Percentiles rank a stretch among this genome's conserved stretches.
These are phyloP conservation scores for Psilocybe tampanensis DNA, from an alignment of 768 basidiomycete species.

Conservation along the genomic window DNA sequence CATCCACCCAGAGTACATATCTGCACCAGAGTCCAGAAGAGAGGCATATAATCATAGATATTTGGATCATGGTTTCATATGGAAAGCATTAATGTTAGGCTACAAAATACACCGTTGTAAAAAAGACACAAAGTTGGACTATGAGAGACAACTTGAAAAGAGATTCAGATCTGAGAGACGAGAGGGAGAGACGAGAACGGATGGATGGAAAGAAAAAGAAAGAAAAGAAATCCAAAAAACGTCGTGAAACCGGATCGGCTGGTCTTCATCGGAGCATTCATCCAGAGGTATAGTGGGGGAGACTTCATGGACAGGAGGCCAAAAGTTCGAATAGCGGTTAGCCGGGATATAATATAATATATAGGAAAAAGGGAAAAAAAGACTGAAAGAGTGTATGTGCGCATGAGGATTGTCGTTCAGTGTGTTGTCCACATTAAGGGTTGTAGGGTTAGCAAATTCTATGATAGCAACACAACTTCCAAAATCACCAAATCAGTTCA, in stretches of 20 bases:
- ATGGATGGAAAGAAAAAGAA: slow-evolving; percentile 15
- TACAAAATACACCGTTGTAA: slow-evolving; percentile 28
- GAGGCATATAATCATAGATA: slow-evolving; percentile 6
- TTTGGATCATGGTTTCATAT: slow-evolving; percentile 4
- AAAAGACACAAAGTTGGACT: slow-evolving; percentile 12
- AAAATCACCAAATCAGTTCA: not conserved
- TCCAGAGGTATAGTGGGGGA: slow-evolving; percentile 24
- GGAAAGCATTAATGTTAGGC: slow-evolving; percentile 17
- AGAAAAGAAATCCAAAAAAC: not conserved
- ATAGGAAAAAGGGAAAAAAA: not conserved
- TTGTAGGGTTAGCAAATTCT: slow-evolving; percentile 22
- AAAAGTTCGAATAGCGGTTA: slow-evolving; percentile 22
- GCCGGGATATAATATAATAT: slow-evolving; percentile 23
- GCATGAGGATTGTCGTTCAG: slow-evolving; percentile 15
- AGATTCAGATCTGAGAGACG: no score
- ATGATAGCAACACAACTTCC: slow-evolving; percentile 14
- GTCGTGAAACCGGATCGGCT: slow-evolving; percentile 18
- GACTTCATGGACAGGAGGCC: slow-evolving; percentile 7
- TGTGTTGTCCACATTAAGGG: slow-evolving; percentile 17
- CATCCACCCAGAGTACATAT: not conserved
- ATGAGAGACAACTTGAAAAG: not conserved
- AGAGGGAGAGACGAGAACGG: slow-evolving; percentile 14
- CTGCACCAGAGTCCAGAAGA: not conserved
- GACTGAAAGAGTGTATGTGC: slow-evolving; percentile 14
- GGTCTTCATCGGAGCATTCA: slow-evolving; percentile 19